Evolutionary conservation across 2,329 filamentous ascomycete genomes (phyloP).

Genomic region (Pseudocercospora fuligena): DNA sequence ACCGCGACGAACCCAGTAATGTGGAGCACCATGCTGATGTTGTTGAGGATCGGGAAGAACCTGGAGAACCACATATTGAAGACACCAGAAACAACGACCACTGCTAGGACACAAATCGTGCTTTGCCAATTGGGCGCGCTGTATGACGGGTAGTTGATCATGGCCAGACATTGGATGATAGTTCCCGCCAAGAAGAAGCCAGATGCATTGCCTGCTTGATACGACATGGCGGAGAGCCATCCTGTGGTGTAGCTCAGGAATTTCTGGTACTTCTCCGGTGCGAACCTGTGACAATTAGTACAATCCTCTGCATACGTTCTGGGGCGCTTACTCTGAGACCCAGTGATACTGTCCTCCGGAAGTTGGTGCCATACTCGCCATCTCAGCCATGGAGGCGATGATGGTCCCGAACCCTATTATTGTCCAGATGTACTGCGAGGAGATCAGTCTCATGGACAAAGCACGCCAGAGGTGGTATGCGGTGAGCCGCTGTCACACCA

Average conservation of each 20-base stretch:
- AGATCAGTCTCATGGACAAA: background rate
- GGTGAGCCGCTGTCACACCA: too few species aligned
- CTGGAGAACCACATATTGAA: constrained; percentile 29
- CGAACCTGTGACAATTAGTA: constrained; percentile 19
- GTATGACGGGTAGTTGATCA: constrained; percentile 28
- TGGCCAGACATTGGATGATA: constrained; percentile 28
- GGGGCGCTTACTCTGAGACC: background rate
- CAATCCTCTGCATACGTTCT: background rate
- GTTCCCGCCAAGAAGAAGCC: constrained; percentile 30
- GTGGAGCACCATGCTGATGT: constrained; percentile 27
- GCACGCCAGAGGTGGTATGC: too few species aligned
- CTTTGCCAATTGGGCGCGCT: constrained; percentile 27
- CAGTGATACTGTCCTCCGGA: constrained; percentile 31
- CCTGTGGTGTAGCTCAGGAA: constrained; percentile 37
- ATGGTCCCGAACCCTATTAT: constrained; percentile 27
- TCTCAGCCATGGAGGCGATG: constrained; percentile 36
- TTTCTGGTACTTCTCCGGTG: constrained; percentile 25
- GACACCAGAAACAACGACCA: constrained; percentile 27
- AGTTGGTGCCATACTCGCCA: constrained; percentile 40
- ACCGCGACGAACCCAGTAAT: constrained; percentile 27
- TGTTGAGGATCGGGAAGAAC: constrained; percentile 28
- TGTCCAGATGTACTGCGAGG: constrained; percentile 25
- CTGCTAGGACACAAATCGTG: constrained; percentile 27
- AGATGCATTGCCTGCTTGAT: constrained; percentile 30
- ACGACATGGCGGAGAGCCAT: constrained; percentile 28